phyloP scores from a whole-genome alignment of 1,284 basidiomycete genomes.

The Abortiporus biennis region DNA sequence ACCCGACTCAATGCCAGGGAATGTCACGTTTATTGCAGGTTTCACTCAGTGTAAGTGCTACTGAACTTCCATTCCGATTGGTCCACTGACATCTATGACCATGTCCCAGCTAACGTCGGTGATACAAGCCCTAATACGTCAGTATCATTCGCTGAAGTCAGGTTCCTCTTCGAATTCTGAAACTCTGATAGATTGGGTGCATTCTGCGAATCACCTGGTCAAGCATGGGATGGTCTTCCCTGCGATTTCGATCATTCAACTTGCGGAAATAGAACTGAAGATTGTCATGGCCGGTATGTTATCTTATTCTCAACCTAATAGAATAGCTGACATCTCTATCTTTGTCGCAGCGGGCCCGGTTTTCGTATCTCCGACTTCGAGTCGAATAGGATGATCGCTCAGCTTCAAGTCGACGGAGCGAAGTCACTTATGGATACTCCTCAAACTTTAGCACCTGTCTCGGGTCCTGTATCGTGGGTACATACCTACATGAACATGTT shows the following conservation, averaged over 20 bases:
- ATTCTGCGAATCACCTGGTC: conserved; percentile 70
- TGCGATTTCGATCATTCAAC: conserved; percentile 68
- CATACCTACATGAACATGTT: conserved; percentile 68
- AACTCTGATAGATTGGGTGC: conserved; percentile 48
- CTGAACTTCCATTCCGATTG: neutral
- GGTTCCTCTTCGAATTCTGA: neutral
- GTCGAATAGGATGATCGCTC: conserved; percentile 65
- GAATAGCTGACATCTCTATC: no score
- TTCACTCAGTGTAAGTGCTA: conserved; percentile 57
- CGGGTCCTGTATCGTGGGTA: conserved; percentile 57
- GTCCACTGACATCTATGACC: neutral
- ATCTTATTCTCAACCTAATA: neutral
- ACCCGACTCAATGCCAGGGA: conserved; percentile 61
- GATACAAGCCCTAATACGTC: conserved; percentile 76
- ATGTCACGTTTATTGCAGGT: conserved; percentile 66
- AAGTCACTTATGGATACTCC: conserved; percentile 54
- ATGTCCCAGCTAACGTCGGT: conserved; percentile 59
- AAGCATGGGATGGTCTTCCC: conserved; percentile 56
- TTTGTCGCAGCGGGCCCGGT: conserved; percentile 53
- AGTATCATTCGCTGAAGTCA: conserved; percentile 22
- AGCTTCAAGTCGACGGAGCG: conserved; percentile 61
- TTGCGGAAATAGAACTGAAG: conserved; percentile 60
- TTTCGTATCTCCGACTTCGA: conserved; percentile 69
- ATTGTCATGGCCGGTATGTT: conserved; percentile 66
- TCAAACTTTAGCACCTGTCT: conserved; percentile 36